phyloP scores from a whole-genome alignment of 1,284 basidiomycete genomes.

The Mrakiaceae sp. region DNA sequence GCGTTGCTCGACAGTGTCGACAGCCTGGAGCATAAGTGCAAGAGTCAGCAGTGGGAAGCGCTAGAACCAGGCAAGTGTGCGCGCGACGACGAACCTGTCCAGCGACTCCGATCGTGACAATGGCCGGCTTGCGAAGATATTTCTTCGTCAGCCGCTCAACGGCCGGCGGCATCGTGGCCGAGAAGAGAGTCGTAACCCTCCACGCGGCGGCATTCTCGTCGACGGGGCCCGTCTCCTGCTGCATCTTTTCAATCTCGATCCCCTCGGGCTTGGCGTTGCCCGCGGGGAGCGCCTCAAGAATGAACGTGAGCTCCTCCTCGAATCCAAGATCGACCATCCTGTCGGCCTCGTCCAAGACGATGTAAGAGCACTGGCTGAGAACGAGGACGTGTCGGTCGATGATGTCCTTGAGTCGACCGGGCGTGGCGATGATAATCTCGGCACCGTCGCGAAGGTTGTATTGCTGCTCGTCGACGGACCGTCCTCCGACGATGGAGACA shows the following conservation, averaged over 20 bases:
- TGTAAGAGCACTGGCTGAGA: constrained; percentile 88
- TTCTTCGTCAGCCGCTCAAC: constrained; percentile 90
- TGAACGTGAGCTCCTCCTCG: constrained; percentile 86
- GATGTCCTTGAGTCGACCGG: constrained; percentile 93
- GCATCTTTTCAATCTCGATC: constrained; percentile 40
- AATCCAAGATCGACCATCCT: constrained; percentile 98
- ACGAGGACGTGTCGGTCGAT: constrained; percentile 92
- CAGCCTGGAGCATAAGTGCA: constrained; percentile 42
- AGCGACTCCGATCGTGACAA: constrained; percentile 94
- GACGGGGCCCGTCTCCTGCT: constrained; percentile 46
- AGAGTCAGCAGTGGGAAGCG: background rate
- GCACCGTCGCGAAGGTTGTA: constrained; percentile 90
- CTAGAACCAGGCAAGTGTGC: background rate
- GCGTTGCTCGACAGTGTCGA: constrained; percentile 92
- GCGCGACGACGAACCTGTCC: constrained; percentile 44
- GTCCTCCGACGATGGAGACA: constrained; percentile 95
- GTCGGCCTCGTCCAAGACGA: constrained; percentile 99
- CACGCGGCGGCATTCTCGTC: constrained; percentile 47
- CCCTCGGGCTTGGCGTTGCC: constrained; percentile 77
- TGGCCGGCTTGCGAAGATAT: constrained; percentile 82
- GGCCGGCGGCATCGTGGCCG: constrained; percentile 93
- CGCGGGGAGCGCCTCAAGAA: constrained; percentile 80
- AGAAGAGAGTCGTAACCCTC: constrained; percentile 85
- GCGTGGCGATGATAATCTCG: constrained; percentile 96
- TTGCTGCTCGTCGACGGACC: constrained; percentile 89